Conservation (phyloP, 2,329 filamentous ascomycete genomes). For the Trichoderma koningiopsis region DNA sequence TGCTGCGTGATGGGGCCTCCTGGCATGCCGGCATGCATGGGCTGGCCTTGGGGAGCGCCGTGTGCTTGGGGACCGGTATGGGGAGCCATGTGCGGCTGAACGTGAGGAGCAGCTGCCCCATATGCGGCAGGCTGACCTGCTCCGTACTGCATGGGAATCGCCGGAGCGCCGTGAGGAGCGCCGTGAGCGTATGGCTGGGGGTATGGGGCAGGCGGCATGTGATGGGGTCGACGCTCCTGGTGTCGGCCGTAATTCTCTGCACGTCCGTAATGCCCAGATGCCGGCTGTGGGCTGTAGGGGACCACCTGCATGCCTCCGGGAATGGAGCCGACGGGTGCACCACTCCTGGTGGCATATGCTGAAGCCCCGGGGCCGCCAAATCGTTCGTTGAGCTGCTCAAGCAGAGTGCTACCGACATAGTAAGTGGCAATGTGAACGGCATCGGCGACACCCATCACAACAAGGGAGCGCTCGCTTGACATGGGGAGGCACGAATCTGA, state of each 20-base stretch:
- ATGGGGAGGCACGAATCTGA: conserved; percentile 93
- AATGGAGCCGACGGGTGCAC: conserved; percentile 88
- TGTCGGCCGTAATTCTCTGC: conserved; percentile 80
- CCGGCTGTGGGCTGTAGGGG: conserved; percentile 93
- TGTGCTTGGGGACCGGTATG: conserved; percentile 57
- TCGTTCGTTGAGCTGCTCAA: conserved; percentile 94
- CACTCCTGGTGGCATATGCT: conserved; percentile 94
- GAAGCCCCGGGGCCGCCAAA: conserved; percentile 95
- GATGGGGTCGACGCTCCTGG: conserved; percentile 71
- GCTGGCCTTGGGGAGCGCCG: conserved; percentile 73
- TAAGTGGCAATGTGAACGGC: conserved; percentile 98
- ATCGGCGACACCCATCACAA: conserved; percentile 96
- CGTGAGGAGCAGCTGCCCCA: conserved; percentile 72
- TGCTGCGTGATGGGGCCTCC: conserved; percentile 83
- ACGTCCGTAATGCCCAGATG: conserved; percentile 88
- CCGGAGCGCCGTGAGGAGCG: conserved; percentile 60
- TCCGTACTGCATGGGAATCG: conserved; percentile 77
- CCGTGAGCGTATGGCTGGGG: conserved; percentile 69
- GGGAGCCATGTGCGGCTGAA: conserved; percentile 71
- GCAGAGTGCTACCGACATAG: conserved; percentile 96
- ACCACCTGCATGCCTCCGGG: conserved; percentile 98
- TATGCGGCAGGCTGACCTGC: conserved; percentile 71
- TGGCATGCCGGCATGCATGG: conserved; percentile 66
- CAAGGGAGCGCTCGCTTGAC: conserved; percentile 95
- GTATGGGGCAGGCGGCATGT: conserved; percentile 74